These are phyloP conservation scores for Chiua sp. DNA, from an alignment of 1,284 basidiomycete genomes.

Conservation along the genomic window DNA sequence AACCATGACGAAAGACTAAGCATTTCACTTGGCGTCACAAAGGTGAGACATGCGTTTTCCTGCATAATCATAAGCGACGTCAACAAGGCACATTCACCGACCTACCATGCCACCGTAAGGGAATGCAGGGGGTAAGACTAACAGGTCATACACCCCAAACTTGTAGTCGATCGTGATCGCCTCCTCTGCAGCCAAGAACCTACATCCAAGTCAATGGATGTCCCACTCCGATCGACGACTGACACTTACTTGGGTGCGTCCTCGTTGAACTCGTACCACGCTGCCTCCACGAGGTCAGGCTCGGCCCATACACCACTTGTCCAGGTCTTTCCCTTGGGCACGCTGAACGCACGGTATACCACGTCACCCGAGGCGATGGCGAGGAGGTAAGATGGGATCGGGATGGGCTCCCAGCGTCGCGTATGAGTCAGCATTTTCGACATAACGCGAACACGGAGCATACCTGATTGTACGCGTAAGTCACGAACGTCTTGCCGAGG, in stretches of 20 bases:
- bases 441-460: conserved; percentile 15
- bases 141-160: conserved; percentile 91
- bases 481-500: conserved; percentile 61
- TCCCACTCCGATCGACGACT: not conserved
- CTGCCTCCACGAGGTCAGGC: conserved; percentile 79
- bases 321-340: conserved; percentile 71
- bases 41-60: conserved; percentile 87
- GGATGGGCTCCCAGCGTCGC: conserved; percentile 60
- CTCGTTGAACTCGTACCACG: conserved; percentile 89
- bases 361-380: conserved; percentile 89
- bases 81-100: not conserved
- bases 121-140: conserved; percentile 94
- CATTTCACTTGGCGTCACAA: conserved; percentile 81
- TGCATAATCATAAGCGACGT: conserved; percentile 31
- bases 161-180: conserved; percentile 75
- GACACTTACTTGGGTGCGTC: conserved; percentile 77
- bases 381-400: conserved; percentile 87
- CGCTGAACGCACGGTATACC: conserved; percentile 71
- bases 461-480: conserved; percentile 74
- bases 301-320: conserved; percentile 90
- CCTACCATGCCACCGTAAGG: conserved; percentile 87
- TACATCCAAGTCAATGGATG: conserved; percentile 29
- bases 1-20: not conserved
- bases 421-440: not conserved
- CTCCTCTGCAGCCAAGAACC: conserved; percentile 76